Evolutionary conservation across 805 yeast species (phyloP), one percentile per base, ranked within the genome.

Genomic region (Wickerhamomyces bovis): DNA sequence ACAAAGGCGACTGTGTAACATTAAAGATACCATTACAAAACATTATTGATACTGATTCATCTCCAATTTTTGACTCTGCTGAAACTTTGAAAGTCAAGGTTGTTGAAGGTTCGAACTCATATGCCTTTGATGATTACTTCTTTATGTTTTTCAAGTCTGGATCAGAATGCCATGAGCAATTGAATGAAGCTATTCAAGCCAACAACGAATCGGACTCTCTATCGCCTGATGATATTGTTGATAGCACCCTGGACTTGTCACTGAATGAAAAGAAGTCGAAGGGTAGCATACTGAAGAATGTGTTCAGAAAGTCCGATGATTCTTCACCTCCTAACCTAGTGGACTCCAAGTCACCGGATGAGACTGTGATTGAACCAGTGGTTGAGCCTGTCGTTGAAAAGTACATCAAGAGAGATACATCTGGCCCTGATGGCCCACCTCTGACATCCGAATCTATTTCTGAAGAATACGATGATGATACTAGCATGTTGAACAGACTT

Each of bases 1-100:
- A 87, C 61, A 70, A 75, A 21, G 83, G 82, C 13, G 83, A 83
- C 54, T 82, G 83, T 49, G 94, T 88, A 13, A 77, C 85, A 19
- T 70, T 90, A 18, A 85, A 85, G 54, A 78, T 92, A 4, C 97
- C 97, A 0, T 57, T 85, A 22, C 76, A 71, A 31, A 84, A 83
- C 56, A 68, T 92, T 13, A 58, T 84, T 9, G 85, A 83, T 56
- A 61, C 81, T 22, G 84, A 79, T 41, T 73, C 77, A 42, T 75
- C 76, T 19, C 61, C 74, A 25, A 74, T 85, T 5, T 69, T 83
- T 38, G 82, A 82, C 15, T 64, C 66, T 19, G 78, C 84, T 1
- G 73, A 76, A 22, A 79, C 81, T 15, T 62, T 87, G 31, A 68
- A 78, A 41, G 55, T 88, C n/a, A 75, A 78, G 44, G 87, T 83